Base-by-base conservation (phyloP, 2,329 filamentous ascomycete species). In the Rhinocladiella similis region DNA sequence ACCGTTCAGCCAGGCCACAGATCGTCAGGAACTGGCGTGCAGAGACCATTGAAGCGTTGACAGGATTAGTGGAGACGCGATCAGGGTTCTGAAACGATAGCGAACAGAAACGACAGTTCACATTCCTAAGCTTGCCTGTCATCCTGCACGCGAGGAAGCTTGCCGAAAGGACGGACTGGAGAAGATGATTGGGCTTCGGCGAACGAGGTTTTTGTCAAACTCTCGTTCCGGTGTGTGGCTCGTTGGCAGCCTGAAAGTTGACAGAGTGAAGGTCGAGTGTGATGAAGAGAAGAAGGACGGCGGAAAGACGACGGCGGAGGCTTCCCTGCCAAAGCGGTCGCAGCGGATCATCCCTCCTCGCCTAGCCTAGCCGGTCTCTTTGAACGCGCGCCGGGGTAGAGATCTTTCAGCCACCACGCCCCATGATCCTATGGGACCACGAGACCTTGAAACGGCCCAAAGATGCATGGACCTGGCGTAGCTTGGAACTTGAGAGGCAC, bases 21-120 rank as follows among this genome's bases (percentile, higher is more conserved):
- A 27, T 46, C 22, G 43, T 46, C 43, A 46, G 43, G 43, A 46
- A 46, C 43, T 29, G 43, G 43, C 43, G 43, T 27, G 25, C 20
- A 46, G n/a, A 9, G 43, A 20, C 29, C 10, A 33, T 33, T 12
- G 29, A 33, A 33, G 29, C 22, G 22, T 25, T 46, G 43, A 46
- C 25, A 22, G 43, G 43, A 27, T 22, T 27, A 41, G 20, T 46
- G 43, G 20, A 27, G 43, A 25, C 20, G 19, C 22, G 9, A 27
- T 20, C 12, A 46, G 43, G 43, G 22, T 20, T 27, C n/a, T 46
- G 43, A 46, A 46, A 46, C 43, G 43, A 46, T 22, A 46, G 43
- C 25, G 20, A 27, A 46, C 43, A 46, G 16, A 27, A 46, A 46
- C n/a, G 43, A 46, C 20, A 46, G 42, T 45, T 25, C 18, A 5